Base-by-base conservation (phyloP, 306 rosid genomes). In the Acacia crassicarpa region DNA sequence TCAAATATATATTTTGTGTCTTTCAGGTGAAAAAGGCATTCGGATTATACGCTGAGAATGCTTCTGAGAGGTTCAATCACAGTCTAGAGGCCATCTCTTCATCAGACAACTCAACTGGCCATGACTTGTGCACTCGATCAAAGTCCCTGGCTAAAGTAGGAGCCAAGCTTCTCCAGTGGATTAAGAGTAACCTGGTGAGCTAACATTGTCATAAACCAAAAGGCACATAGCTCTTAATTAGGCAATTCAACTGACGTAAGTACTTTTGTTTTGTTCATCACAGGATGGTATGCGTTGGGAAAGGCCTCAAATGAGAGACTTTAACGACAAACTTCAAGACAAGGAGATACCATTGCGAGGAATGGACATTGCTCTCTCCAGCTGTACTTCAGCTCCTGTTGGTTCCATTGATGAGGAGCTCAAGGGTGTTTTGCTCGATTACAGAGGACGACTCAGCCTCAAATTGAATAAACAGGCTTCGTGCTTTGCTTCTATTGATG, bases 271-370 rank as follows among this genome's bases (percentile, higher is more conserved):
- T 77, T 80, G 22, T 30, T 45, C 48, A 67, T 43, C 30, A 78
- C 90, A 95, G 95, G 91, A 82, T 65, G 95, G 90, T 12, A 23
- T 93, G 90, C 73, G 56, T 17, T 95, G 98, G 98, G 97, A 95
- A 80, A 82, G 85, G 67, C 94, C 88, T 20, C 87, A 53, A 8
- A 75, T 43, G 43, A 84, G 33, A 70, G 16, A 85, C 54, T 79
- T 79, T 15, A 81, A 77, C 40, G 86, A 83, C 23, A 88, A 83
- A 43, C 62, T 89, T 75, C 91, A 79, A 72, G 84, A 80, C 69
- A 71, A 78, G 73, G 97, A 89, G 83, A 56, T 84, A 30, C 84
- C 91, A 19, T 27, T 95, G 13, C 85, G 87, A 68, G 97, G 95
- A 51, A 93, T 93, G 92, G 92, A 85, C 67, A 82, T 88, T 62